Conservation (phyloP, 108 stramenopile species). For the Cyclotella cryptica region DNA sequence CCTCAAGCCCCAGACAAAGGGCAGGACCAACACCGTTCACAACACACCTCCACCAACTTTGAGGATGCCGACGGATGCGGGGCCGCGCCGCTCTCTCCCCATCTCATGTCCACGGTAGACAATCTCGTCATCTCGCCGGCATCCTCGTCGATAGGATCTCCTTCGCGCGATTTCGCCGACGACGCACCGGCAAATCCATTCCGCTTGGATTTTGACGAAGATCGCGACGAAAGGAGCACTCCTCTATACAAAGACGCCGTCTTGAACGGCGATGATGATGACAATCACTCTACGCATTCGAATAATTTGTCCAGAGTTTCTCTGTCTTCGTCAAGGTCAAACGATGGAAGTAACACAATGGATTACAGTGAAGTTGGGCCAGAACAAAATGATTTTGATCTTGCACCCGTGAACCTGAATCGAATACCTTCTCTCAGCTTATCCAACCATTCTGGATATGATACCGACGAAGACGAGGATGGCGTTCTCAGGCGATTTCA, state of each 20-base stretch:
- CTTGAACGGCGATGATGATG: neutral
- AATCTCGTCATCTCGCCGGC: slow-evolving; percentile 2
- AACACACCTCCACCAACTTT: neutral
- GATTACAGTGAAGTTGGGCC: neutral
- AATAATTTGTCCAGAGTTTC: neutral
- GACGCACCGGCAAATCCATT: neutral
- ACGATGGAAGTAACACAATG: neutral
- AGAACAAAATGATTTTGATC: neutral
- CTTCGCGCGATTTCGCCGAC: neutral
- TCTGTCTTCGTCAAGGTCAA: neutral
- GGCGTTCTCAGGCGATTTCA: slow-evolving; percentile 11
- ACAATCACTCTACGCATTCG: slow-evolving; percentile 1
- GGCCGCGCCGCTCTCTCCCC: neutral
- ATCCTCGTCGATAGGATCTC: slow-evolving; percentile 4
- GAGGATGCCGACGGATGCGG: neutral
- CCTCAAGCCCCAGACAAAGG: too few species aligned
- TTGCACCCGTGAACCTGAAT: neutral
- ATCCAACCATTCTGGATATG: slow-evolving; percentile 1
- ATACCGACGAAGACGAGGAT: slow-evolving; percentile 13
- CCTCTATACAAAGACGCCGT: neutral
- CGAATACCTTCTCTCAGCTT: slow-evolving; percentile 4
- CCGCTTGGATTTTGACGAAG: neutral
- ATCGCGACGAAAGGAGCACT: neutral
- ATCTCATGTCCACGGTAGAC: neutral
- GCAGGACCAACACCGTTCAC: neutral